phyloP scores from a whole-genome alignment of 2,329 filamentous ascomycete species.

The Botrytis porri region DNA sequence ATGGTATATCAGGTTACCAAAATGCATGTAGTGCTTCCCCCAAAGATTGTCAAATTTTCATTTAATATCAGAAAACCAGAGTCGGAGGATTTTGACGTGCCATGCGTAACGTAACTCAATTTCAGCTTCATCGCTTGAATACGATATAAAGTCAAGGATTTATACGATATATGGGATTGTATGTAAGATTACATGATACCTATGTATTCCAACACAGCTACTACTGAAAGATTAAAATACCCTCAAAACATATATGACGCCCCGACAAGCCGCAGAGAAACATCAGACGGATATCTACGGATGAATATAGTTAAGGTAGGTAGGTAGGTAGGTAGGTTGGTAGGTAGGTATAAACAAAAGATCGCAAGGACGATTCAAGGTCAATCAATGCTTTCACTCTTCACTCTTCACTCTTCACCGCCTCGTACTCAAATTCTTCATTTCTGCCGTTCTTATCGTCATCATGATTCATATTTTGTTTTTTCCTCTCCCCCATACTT shows the following conservation, averaged over 20 bases:
- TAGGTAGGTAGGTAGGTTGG: no score
- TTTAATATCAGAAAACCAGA: background rate
- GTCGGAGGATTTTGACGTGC: background rate
- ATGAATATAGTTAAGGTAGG: no score
- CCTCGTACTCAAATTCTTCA: background rate
- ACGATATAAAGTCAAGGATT: background rate
- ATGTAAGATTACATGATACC: background rate
- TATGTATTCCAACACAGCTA: background rate
- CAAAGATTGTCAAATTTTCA: constrained; percentile 3
- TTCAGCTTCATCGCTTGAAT: background rate
- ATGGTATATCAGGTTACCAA: background rate
- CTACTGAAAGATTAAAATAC: background rate
- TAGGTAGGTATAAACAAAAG: background rate
- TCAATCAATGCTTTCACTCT: constrained; percentile 1
- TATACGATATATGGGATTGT: background rate
- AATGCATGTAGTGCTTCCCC: constrained; percentile 2
- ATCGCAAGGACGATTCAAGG: constrained; percentile 1
- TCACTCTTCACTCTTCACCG: constrained; percentile 9
- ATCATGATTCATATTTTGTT: background rate
- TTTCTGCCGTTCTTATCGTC: constrained; percentile 3
- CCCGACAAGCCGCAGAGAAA: background rate
- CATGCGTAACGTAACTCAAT: background rate
- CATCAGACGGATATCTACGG: background rate
- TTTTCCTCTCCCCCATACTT: background rate
- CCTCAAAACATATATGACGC: background rate